Evolutionary conservation across 2,329 filamentous ascomycete genomes (phyloP).

Genomic region (Fusarium albidum): DNA sequence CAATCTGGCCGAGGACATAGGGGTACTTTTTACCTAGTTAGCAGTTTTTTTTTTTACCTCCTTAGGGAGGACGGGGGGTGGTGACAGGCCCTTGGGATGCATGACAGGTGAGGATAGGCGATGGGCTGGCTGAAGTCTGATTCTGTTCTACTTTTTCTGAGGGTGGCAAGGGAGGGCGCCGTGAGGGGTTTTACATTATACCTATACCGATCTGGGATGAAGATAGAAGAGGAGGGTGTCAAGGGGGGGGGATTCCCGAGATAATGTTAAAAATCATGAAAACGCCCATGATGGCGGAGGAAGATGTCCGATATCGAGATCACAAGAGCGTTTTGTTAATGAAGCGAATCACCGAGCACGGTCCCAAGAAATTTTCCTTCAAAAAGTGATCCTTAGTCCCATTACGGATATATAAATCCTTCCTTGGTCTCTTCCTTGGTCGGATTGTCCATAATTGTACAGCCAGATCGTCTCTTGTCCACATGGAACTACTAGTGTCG

Average conservation of each 20-base stretch:
- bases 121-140: constrained; percentile 1
- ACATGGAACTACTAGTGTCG: no score
- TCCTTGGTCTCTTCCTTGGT: no score
- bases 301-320: background rate
- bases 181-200: constrained; percentile 13
- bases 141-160: constrained; percentile 3
- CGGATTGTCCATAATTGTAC: no score
- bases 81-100: background rate
- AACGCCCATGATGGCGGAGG: background rate
- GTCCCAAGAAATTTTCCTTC: no score
- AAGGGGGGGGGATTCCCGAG: constrained; percentile 5
- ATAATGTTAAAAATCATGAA: constrained; percentile 23
- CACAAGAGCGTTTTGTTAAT: no score
- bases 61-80: background rate
- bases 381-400: no score
- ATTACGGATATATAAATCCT: no score
- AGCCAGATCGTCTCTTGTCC: no score
- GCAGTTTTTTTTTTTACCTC: background rate
- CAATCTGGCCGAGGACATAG: constrained; percentile 1
- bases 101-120: background rate
- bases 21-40: background rate
- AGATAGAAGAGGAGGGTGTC: constrained; percentile 4
- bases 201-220: constrained; percentile 9
- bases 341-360: no score
- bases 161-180: background rate